Conservation (phyloP, 2,329 filamentous ascomycete species). For the Aspergillus novofumigatus region DNA sequence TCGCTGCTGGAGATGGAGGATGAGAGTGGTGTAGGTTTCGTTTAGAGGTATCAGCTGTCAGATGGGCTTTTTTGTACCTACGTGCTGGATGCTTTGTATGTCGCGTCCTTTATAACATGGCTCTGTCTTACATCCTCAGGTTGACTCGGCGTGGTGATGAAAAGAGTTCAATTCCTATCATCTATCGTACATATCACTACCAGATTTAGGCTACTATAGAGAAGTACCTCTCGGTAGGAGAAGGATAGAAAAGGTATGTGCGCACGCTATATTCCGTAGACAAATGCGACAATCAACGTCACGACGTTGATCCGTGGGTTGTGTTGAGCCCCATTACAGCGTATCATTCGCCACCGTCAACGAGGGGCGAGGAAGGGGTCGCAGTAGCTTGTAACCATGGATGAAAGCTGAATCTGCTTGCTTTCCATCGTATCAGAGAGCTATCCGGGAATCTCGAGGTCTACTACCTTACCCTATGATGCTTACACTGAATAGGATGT, state of each 20-base stretch:
- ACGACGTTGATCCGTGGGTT: not conserved
- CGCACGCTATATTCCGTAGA: not conserved
- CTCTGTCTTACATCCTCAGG: no score
- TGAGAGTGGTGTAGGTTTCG: not conserved
- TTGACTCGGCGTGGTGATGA: no score
- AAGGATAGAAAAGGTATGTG: not conserved
- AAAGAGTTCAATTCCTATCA: no score
- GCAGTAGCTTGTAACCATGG: slow-evolving; percentile 11
- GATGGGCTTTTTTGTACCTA: not conserved
- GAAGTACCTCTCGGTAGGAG: no score
- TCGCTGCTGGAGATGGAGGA: not conserved
- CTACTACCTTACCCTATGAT: not conserved
- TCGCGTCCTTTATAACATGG: no score
- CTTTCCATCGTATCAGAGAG: not conserved
- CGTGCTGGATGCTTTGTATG: no score
- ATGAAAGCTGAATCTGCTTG: not conserved
- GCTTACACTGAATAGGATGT: not conserved
- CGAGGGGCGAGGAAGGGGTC: not conserved
- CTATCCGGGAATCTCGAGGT: not conserved
- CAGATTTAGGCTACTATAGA: not conserved
- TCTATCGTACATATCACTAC: no score
- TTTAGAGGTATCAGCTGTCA: not conserved
- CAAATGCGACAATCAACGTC: slow-evolving; percentile 1
- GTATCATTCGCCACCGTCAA: not conserved
- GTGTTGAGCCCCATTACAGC: not conserved